phyloP scores from a whole-genome alignment of 2,329 filamentous ascomycete species.

The Ceratocystiopsis sp. region DNA sequence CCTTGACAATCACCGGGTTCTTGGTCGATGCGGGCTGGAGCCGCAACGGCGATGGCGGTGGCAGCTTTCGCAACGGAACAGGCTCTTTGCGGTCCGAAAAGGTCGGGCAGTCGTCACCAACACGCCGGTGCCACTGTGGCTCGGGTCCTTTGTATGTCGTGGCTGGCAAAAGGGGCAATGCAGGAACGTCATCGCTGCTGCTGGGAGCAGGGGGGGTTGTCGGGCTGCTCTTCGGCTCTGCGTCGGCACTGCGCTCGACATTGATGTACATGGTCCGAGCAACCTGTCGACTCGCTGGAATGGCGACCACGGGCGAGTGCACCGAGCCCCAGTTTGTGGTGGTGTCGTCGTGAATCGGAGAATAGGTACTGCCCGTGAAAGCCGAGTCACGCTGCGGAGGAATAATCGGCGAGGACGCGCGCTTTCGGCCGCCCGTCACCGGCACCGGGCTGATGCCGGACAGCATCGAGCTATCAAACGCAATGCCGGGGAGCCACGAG shows the following conservation, averaged over 20 bases:
- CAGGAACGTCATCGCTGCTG: neutral
- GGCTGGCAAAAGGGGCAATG: conserved; percentile 1
- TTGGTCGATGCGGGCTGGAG: conserved; percentile 25
- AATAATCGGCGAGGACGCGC: conserved; percentile 33
- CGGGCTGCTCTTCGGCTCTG: too few relatives aligned
- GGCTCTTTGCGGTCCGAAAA: conserved; percentile 37
- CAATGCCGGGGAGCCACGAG: conserved; percentile 22
- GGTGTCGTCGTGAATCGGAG: conserved; percentile 21
- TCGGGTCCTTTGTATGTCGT: conserved; percentile 5
- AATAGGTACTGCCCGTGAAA: conserved; percentile 19
- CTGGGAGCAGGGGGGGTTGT: neutral
- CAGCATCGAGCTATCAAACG: conserved; percentile 5
- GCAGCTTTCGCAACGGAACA: conserved; percentile 30
- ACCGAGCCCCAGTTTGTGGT: conserved; percentile 32
- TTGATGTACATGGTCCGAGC: conserved; percentile 25
- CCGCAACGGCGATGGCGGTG: conserved; percentile 38
- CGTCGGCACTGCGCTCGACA: conserved; percentile 4
- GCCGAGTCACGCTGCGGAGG: conserved; percentile 20
- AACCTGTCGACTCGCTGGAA: conserved; percentile 24
- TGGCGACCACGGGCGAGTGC: conserved; percentile 28
- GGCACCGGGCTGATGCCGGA: neutral
- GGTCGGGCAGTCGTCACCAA: conserved; percentile 40
- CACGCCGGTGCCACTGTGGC: conserved; percentile 34
- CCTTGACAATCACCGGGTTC: conserved; percentile 25
- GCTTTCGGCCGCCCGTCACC: conserved; percentile 16